A percentile compares a stretch with the other conserved stretches of the same genome.
phyloP scores from a whole-genome alignment of 1,284 basidiomycete species.

The Leccinum subrobustum region DNA sequence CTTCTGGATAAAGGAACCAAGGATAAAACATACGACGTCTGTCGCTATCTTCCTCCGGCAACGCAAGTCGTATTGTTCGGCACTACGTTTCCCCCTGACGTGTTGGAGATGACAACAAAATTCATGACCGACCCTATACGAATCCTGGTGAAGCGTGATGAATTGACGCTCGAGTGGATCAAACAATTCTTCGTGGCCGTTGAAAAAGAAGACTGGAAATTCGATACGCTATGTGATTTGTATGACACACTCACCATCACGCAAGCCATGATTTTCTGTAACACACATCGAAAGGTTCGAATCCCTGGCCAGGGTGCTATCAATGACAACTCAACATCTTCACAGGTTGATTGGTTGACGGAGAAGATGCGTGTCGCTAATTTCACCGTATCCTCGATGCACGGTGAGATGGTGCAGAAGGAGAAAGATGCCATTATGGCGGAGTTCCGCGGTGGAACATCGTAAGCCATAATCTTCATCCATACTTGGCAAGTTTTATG shows the following conservation, averaged over 20 bases:
- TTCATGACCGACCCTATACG: constrained; percentile 99
- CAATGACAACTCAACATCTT: neutral
- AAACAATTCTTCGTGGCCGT: constrained; percentile 99
- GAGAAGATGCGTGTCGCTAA: constrained; percentile 98
- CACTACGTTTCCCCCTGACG: constrained; percentile 95
- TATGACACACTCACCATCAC: constrained; percentile 99
- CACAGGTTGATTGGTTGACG: constrained; percentile 96
- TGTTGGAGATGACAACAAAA: constrained; percentile 99
- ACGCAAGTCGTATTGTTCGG: constrained; percentile 97
- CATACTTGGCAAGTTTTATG: constrained; percentile 9
- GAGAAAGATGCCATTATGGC: constrained; percentile 99
- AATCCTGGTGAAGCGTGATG: constrained; percentile 99
- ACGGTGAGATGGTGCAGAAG: constrained; percentile 99
- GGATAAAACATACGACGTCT: constrained; percentile 99
- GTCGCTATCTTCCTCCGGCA: constrained; percentile 96
- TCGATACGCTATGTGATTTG: constrained; percentile 96
- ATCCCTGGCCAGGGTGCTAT: neutral
- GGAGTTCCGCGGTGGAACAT: constrained; percentile 94
- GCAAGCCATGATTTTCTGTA: constrained; percentile 99
- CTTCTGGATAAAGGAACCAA: constrained; percentile 98
- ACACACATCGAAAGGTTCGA: constrained; percentile 90
- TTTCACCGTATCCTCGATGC: constrained; percentile 97
- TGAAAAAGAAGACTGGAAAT: constrained; percentile 99
- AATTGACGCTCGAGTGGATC: constrained; percentile 98
- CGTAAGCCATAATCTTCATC: constrained; percentile 50